Base-by-base conservation (phyloP, 2,329 filamentous ascomycete species). In the Paraphoma chrysanthemicola region DNA sequence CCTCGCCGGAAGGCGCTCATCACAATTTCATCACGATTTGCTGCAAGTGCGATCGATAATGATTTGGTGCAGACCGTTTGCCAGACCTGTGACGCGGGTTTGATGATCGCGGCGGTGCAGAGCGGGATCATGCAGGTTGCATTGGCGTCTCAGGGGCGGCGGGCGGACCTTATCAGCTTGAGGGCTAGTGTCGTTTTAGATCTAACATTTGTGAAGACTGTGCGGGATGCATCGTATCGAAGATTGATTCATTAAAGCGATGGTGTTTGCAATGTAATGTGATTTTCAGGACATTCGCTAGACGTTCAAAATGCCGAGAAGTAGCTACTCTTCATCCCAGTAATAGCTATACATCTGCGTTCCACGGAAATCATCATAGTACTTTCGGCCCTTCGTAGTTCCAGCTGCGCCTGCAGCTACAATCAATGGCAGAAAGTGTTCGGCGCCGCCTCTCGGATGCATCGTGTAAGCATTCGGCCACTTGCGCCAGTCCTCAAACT, bases 351-450 rank as follows among this genome's bases (percentile, higher is more conserved):
- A 81, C 48, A 86, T 85, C 45, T 83, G 77, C 36, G 84, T 53
- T 2, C 82, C 83, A 48, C 74, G 28, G 59, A 79, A 85, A 6
- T 80, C 71, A 68, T 87, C 85, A n/a, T 70, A 72, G 61, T 85
- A 86, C 12, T 59, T 71, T 60, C 71, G 75, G 16, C 75, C 80
- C 67, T 71, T 70, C 47, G 80, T 82, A 17, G 69, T 60, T 6
- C 81, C 80, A 8, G 71, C 79, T 0, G 81, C 84, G 0, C 82
- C 84, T 3, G 83, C 83, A 62, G 82, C 84, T 31, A 87, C 85
- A 44, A 86, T 68, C 72, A 88, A 68, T 55, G 85, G 85, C 79
- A 87, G 72, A 52, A 87, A 86, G 61, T 88, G 85, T 72, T 87
- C 85, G 0, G 82, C 84, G 0, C 81, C 83, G 9, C 76, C 68